phyloP scores from a whole-genome alignment of 148 eudicot species.

The Agrostemma githago region DNA sequence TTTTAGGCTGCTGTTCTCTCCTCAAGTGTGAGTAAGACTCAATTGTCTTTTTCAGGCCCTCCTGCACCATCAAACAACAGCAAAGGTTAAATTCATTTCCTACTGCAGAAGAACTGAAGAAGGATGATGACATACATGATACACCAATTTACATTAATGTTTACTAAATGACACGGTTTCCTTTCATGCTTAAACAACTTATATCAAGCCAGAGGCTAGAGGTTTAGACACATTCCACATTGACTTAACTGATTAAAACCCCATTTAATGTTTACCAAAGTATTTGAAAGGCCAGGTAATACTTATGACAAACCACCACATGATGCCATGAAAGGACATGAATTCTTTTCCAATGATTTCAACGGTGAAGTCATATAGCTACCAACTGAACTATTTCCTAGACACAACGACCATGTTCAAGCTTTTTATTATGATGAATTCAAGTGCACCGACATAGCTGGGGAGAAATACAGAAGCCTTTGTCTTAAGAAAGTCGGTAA shows the following conservation, averaged over 20 bases:
- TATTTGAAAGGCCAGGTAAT: too few relatives aligned
- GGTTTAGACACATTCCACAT: neutral
- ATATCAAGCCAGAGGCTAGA: neutral
- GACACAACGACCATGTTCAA: neutral
- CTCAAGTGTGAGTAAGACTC: conserved; percentile 86
- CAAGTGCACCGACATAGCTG: neutral
- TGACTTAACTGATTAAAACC: neutral
- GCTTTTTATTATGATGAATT: neutral
- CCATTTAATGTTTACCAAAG: neutral
- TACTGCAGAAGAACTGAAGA: neutral
- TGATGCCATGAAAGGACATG: neutral
- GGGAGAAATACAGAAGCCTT: neutral
- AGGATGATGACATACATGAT: neutral
- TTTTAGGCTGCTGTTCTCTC: conserved; percentile 53
- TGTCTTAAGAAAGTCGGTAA: too few relatives aligned
- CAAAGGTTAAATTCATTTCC: neutral
- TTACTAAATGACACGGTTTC: neutral
- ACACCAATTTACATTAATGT: neutral
- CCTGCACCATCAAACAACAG: conserved; percentile 43
- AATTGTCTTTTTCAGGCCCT: conserved; percentile 82
- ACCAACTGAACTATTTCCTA: neutral
- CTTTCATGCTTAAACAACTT: conserved; percentile 25
- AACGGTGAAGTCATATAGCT: neutral
- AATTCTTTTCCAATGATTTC: too few relatives aligned
- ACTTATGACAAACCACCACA: neutral